Conservation (phyloP, 2,329 filamentous ascomycete genomes). For the Claviceps arundinis region DNA sequence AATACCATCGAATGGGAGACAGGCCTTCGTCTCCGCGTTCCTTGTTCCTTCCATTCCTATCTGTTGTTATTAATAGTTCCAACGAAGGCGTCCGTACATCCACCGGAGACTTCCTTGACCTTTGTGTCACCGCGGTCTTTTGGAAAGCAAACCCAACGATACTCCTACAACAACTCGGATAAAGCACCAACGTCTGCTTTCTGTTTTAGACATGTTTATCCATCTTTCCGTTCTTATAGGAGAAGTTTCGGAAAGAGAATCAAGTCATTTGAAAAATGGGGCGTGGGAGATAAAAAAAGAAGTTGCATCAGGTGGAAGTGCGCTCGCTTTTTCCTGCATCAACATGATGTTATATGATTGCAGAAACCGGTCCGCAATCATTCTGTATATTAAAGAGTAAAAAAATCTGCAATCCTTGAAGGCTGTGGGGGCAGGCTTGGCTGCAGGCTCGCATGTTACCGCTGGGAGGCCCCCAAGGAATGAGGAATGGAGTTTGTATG, state of each 20-base stretch:
- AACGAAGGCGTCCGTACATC: not conserved
- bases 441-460: not conserved
- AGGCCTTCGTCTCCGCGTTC: not conserved
- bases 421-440: not conserved
- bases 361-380: not conserved
- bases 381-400: not conserved
- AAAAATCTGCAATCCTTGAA: not conserved
- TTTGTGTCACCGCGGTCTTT: not conserved
- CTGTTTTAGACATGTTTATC: not conserved
- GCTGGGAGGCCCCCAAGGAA: too few species aligned
- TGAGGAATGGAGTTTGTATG: not conserved
- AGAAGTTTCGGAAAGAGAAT: not conserved
- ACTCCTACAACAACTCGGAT: not conserved
- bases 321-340: not conserved
- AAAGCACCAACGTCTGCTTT: not conserved
- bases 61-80: not conserved
- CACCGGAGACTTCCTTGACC: not conserved
- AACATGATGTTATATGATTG: conserved; percentile 2
- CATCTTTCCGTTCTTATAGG: not conserved
- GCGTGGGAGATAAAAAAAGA: not conserved
- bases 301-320: not conserved
- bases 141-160: not conserved
- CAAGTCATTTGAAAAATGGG: not conserved
- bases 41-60: not conserved
- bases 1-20: not conserved